Base-by-base conservation (phyloP, 768 basidiomycete genomes). In the Lactifluus subvellereus region DNA sequence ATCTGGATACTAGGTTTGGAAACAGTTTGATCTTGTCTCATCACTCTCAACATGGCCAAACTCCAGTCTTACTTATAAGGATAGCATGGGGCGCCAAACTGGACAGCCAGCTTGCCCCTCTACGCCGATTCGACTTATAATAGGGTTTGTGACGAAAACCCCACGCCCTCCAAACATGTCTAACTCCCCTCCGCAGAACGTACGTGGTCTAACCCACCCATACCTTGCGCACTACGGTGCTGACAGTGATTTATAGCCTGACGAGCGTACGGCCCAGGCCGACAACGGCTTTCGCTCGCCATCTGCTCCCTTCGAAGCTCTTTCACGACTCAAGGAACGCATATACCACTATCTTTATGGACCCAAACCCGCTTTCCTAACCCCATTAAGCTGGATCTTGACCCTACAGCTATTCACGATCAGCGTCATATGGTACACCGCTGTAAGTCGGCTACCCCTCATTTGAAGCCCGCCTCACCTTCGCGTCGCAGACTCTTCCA, bases 301-400 rank as follows among this genome's bases (percentile, higher is more conserved):
- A 35, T 11, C 37, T 50, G 20, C 16, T 11, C 16, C 37, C 18
- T 14, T 37, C 40, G 45, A n/a, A 42, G 22, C 43, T 18, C 33
- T 52, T 14, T 22, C 11, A 16, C 20, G 13, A 37, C 2, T 57
- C 55, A 43, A 14, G 10, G 22, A 57, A n/a, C 42, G 22, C 50
- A 7, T 57, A 14, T 0, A 45, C 42, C 16, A 52, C 7, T 37
- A 7, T 30, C 22, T 62, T 5, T 6, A 35, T 16, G 49, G n/a
- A 5, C 30, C 38, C 30, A 57, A 32, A n/a, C 40, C 42, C 50
- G 20, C 32, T 35, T n/a, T 57, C 38, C 55, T 57, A n/a, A n/a
- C 14, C 9, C 56, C 56, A 35, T 7, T 62, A 35, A 57, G 56
- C 43, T 57, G 50, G 61, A 7, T 53, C 20, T 47, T 57, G 35